Evolutionary conservation across 805 yeast species (phyloP), one percentile per base, ranked within the genome.

Genomic region (Yarrowia sp.): DNA sequence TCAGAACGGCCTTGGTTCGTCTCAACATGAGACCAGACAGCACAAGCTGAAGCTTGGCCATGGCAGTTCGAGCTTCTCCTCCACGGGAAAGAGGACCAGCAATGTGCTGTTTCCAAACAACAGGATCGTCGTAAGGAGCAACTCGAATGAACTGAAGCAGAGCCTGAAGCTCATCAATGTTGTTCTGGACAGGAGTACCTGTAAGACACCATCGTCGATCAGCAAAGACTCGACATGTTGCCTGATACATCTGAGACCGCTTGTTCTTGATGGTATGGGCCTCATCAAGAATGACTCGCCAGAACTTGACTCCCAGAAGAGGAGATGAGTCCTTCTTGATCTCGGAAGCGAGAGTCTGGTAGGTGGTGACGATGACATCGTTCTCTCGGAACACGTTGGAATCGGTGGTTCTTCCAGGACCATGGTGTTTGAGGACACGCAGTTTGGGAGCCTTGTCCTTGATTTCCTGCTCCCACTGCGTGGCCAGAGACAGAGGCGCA

Each of bases 181-280:
- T 79, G 71, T 87, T 87, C 75, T 87, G 90, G 38, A 87, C 75
- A 0, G 90, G 91, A 0, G 91, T 87, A 65, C 91, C 91, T 2
- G 89, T 85, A 3, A 87, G 78, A 42, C 86, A 82, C 88, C 89
- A 86, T 59, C 89, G 78, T 68, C 83, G 81, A 0, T 72, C 68
- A 26, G 85, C 75, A 22, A 79, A 73, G 9, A 88, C 68, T 4
- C 77, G 75, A 50, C 78, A 79, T 70, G 83, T 79, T 0, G 88
- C 88, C 50, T 74, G 77, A 0, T 87, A 77, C 7, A 83, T 75
- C 71, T 82, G 79, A 0, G 90, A 77, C 9, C 76, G 76, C 61
- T 77, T 77, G 73, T 87, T 87, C 72, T 86, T 86, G 72, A 87
- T 86, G n/a, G 80, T 79, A 72, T 87, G 91, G 3, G 89, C 90